Conservation (phyloP, 2,329 filamentous ascomycete species). For the Myriosclerotinia duriaeana region DNA sequence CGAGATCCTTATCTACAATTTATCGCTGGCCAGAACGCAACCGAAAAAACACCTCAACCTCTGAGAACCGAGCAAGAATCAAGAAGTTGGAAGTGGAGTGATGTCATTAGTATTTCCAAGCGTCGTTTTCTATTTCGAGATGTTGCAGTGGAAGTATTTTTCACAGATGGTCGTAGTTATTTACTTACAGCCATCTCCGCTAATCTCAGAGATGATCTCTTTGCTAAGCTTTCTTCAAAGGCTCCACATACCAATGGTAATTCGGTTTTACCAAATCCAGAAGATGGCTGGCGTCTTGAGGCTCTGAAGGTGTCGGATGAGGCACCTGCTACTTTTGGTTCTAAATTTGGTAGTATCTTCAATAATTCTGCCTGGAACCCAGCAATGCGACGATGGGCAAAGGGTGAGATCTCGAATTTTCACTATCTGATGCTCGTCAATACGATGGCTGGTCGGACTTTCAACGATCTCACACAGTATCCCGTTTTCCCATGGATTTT, state of each 20-base stretch:
- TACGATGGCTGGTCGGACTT: conserved; percentile 92
- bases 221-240: conserved; percentile 70
- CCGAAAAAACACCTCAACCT: conserved; percentile 54
- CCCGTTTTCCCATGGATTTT: conserved; percentile 97
- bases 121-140: conserved; percentile 92
- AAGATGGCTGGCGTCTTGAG: conserved; percentile 91
- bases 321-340: conserved; percentile 65
- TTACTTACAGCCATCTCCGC: conserved; percentile 81
- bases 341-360: conserved; percentile 90
- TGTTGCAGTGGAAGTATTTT: conserved; percentile 95
- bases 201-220: conserved; percentile 73
- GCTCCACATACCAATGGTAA: conserved; percentile 76
- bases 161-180: conserved; percentile 94
- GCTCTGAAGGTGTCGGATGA: conserved; percentile 69
- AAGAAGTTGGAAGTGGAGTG: conserved; percentile 88
- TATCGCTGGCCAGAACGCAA: conserved; percentile 68
- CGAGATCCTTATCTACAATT: conserved; percentile 94
- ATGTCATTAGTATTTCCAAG: conserved; percentile 94
- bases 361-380: conserved; percentile 79
- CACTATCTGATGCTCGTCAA: conserved; percentile 99
- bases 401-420: conserved; percentile 96
- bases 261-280: conserved; percentile 69
- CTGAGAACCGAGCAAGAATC: conserved; percentile 71
- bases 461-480: conserved; percentile 97
- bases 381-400: conserved; percentile 84